Evolutionary conservation across 768 basidiomycete species (phyloP).

Genomic region (Lepiota venenata): DNA sequence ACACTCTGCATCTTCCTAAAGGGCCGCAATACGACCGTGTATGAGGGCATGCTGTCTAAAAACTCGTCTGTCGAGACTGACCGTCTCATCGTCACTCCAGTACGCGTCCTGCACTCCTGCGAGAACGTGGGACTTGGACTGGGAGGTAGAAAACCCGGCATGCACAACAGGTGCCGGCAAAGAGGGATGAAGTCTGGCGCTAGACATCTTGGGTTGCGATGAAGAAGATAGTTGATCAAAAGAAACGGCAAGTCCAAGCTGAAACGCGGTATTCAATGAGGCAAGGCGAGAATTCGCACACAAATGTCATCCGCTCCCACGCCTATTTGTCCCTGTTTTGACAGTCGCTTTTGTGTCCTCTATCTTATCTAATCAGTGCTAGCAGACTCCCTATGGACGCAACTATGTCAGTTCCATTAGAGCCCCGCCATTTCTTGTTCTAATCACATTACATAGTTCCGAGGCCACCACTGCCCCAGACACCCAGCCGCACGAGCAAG

Average conservation of each 20-base stretch:
- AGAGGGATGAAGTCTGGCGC: conserved; percentile 40
- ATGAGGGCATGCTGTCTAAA: conserved; percentile 4
- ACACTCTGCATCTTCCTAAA: conserved; percentile 95
- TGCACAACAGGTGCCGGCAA: conserved; percentile 75
- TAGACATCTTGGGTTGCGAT: conserved; percentile 6
- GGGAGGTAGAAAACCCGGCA: conserved; percentile 64
- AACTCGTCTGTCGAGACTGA: conserved; percentile 32
- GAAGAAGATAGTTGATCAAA: conserved; percentile 15
- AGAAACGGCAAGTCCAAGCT: conserved; percentile 5
- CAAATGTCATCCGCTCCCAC: conserved; percentile 23
- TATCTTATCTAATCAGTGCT: conserved; percentile 11
- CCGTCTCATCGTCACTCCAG: conserved; percentile 91
- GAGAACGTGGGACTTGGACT: conserved; percentile 82
- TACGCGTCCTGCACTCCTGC: conserved; percentile 96
- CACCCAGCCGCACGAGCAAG: conserved; percentile 47
- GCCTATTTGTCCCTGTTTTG: conserved; percentile 21
- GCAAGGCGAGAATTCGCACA: conserved; percentile 19
- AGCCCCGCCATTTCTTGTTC: too few species aligned
- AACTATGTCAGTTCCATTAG: neutral
- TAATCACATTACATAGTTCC: too few species aligned
- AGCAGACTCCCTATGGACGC: neutral
- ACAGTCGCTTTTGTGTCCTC: conserved; percentile 20
- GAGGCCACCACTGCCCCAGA: conserved; percentile 6
- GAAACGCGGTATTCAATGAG: conserved; percentile 26
- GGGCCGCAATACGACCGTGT: conserved; percentile 13